Percentiles rank a stretch among this genome's conserved stretches.
Conservation (phyloP, 176 grass and related monocot genomes). For the Aegilops speltoides region DNA sequence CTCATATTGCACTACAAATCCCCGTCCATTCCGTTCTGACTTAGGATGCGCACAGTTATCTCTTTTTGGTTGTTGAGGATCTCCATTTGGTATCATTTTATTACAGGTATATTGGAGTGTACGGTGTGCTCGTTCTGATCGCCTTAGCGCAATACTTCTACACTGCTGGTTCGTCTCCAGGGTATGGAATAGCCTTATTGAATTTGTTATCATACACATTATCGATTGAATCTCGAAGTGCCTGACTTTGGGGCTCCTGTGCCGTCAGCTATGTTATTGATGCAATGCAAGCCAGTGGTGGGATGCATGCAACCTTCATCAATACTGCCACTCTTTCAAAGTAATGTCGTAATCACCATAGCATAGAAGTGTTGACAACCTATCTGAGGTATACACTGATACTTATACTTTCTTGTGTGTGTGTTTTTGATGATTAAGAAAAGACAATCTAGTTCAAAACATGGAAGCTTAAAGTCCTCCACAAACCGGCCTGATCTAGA, state of each 20-base stretch:
- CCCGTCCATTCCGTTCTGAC: neutral
- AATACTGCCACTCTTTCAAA: conserved; percentile 62
- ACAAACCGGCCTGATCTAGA: conserved; percentile 43
- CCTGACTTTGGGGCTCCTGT: conserved; percentile 19
- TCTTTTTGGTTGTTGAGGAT: neutral
- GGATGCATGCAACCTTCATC: conserved; percentile 65
- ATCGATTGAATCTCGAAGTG: neutral
- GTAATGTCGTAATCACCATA: conserved; percentile 61
- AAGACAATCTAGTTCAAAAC: conserved; percentile 93
- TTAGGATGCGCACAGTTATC: neutral
- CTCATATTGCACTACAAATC: neutral
- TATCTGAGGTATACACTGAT: conserved; percentile 22
- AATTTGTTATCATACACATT: conserved; percentile 15
- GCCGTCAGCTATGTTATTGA: conserved; percentile 73
- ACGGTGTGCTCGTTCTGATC: conserved; percentile 62
- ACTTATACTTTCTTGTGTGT: conserved; percentile 49
- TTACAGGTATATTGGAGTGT: conserved; percentile 72
- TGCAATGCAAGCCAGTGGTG: conserved; percentile 60
- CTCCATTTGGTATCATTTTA: conserved; percentile 7
- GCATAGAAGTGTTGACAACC: conserved; percentile 11
- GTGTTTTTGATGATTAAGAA: conserved; percentile 96
- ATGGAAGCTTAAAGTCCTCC: conserved; percentile 45
- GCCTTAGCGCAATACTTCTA: conserved; percentile 74
- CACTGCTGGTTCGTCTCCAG: conserved; percentile 78
- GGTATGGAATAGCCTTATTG: conserved; percentile 46